Percentiles rank a stretch among this genome's conserved stretches.
phyloP scores from a whole-genome alignment of 345 rosid species.

The Populus ilicifolia region DNA sequence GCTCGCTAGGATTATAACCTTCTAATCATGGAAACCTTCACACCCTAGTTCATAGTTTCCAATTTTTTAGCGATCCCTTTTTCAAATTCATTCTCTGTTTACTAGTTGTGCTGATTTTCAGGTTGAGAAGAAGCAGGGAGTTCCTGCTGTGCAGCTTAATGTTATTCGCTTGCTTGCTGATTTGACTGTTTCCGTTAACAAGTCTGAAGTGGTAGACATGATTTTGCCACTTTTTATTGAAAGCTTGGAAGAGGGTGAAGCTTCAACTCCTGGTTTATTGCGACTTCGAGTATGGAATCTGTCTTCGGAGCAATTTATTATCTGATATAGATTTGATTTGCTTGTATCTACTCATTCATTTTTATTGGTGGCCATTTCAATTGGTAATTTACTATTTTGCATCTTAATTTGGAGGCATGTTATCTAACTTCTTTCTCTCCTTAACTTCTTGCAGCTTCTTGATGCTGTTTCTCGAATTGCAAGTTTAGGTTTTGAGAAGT shows the following conservation, averaged over 20 bases:
- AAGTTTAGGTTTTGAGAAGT: slow-evolving; percentile 97
- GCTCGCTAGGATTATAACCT: slow-evolving; percentile 3
- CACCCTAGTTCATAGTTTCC: slow-evolving; percentile 1
- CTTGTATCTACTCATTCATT: neutral
- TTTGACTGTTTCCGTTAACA: slow-evolving; percentile 80
- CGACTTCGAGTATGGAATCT: slow-evolving; percentile 75
- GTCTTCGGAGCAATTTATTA: slow-evolving; percentile 26
- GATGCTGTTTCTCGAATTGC: slow-evolving; percentile 98
- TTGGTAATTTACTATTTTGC: slow-evolving; percentile 9
- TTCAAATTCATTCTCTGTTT: slow-evolving; percentile 1
- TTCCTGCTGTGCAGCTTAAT: slow-evolving; percentile 82
- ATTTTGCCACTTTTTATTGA: slow-evolving; percentile 94
- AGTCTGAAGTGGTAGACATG: slow-evolving; percentile 96
- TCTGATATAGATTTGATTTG: slow-evolving; percentile 3
- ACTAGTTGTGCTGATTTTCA: slow-evolving; percentile 34
- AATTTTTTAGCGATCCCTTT: neutral
- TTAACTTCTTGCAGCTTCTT: slow-evolving; percentile 66
- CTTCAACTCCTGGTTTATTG: slow-evolving; percentile 78
- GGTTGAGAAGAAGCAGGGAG: slow-evolving; percentile 74
- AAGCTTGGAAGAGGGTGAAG: slow-evolving; percentile 98
- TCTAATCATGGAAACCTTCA: slow-evolving; percentile 1
- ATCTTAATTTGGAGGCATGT: slow-evolving; percentile 18
- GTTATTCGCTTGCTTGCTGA: slow-evolving; percentile 89
- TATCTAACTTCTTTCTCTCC: slow-evolving; percentile 24
- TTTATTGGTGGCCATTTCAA: slow-evolving; percentile 9